These are phyloP conservation scores for Zopfia rhizophila DNA, from an alignment of 2,329 filamentous ascomycete species.

Conservation along the genomic window DNA sequence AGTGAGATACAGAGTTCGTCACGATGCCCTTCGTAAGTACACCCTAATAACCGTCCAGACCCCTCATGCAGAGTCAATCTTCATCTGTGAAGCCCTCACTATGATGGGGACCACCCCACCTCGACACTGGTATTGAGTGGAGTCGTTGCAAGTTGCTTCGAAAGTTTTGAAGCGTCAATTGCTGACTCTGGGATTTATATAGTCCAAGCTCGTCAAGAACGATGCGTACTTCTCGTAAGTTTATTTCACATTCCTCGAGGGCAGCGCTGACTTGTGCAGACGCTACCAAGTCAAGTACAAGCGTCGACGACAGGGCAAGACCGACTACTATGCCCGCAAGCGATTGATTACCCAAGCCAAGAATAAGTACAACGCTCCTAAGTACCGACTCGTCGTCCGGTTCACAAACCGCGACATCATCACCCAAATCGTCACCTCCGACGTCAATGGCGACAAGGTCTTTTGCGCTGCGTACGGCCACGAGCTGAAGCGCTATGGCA, in stretches of 20 bases:
- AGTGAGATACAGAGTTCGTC: conserved; percentile 38
- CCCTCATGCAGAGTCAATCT: conserved; percentile 12
- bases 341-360: conserved; percentile 99
- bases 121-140: conserved; percentile 40
- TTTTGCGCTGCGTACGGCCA: conserved; percentile 85
- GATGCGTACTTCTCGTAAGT: conserved; percentile 98
- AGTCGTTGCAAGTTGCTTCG: conserved; percentile 92
- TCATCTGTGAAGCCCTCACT: conserved; percentile 23
- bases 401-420: conserved; percentile 99
- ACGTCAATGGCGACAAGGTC: conserved; percentile 98
- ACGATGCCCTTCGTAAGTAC: conserved; percentile 62
- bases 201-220: conserved; percentile 98
- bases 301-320: conserved; percentile 95
- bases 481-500: conserved; percentile 97
- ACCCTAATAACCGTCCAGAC: conserved; percentile 24
- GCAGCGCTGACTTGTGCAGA: conserved; percentile 61
- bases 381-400: conserved; percentile 99
- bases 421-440: conserved; percentile 94
- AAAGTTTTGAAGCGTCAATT: conserved; percentile 97
- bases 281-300: conserved; percentile 99
- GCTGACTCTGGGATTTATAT: conserved; percentile 84
- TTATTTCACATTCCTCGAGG: conserved; percentile 16
- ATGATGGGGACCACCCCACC: conserved; percentile 36
- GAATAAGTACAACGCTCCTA: conserved; percentile 99
- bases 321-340: conserved; percentile 99